Evolutionary conservation across 1,139 yeast genomes (phyloP), one percentile per base, ranked within the genome.

Genomic region (Nakaseomyces delphensis): DNA sequence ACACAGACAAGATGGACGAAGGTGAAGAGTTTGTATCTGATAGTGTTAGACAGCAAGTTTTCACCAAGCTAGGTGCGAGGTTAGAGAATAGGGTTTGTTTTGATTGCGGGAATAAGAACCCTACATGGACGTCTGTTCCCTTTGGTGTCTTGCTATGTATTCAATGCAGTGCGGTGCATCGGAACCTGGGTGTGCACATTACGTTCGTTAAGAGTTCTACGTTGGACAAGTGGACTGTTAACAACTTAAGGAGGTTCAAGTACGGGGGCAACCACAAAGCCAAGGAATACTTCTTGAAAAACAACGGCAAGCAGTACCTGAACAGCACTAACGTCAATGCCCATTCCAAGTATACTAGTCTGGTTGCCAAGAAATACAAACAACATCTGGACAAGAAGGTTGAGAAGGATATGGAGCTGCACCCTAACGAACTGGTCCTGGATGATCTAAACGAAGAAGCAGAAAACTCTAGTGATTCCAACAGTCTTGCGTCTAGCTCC

Each of bases 41-140:
- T 42, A 58, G 54, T 42, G 48, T 54, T 10, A 58, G 61, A 28
- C 54, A 56, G 36, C 55, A 57, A 41, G 59, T 61, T 29, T 62
- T 61, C 47, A 59, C 52, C 40, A 56, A 52, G 45, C 46, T 62
- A 41, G 47, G 58, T 21, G 47, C 55, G 28, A 60, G 54, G 43
- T 44, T 78, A 48, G 83, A 87, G 39, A 86, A 85, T 66, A 82
- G 81, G 57, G 79, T 75, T 43, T 91, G 98, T 64, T 87, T 89
- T 64, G 98, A 91, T 64, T 91, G 98, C 66, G 76, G 74, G 25
- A 89, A 94, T 30, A 91, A 86, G 53, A 89, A 89, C 64, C 97
- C 98, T 23, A 95, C 95, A 43, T 91, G 98, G 98, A 93, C 97
- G 3, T 85, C 96, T 21, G 95, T 95, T 39, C 94, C 94, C 48